phyloP scores from a whole-genome alignment of 305 asterid genomes.

The Solanum chacoense region DNA sequence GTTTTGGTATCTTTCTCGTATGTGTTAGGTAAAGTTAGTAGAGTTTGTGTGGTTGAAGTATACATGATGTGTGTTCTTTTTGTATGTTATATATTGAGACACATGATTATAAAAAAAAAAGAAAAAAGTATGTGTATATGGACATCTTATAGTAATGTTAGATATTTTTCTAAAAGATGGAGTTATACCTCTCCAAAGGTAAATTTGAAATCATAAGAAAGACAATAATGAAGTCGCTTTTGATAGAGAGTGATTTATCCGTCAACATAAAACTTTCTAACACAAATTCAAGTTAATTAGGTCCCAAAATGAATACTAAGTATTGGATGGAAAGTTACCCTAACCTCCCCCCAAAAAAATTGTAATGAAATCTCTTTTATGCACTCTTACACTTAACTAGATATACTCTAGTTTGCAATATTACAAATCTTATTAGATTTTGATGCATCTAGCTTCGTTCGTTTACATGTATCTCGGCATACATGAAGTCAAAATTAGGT shows the following conservation, averaged over 20 bases:
- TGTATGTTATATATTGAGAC: not conserved
- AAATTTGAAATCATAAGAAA: not conserved
- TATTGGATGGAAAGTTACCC: not conserved
- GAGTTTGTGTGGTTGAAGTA: not conserved
- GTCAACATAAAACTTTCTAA: not conserved
- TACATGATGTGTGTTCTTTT: not conserved
- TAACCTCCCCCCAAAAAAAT: not conserved
- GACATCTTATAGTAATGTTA: not conserved
- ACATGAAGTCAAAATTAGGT: not conserved
- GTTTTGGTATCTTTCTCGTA: not conserved
- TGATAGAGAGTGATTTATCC: not conserved
- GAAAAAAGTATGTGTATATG: not conserved
- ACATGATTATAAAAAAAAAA: not conserved
- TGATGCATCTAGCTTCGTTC: not conserved
- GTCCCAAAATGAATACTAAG: not conserved
- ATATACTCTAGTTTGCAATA: not conserved
- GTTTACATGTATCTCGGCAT: not conserved
- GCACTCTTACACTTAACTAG: not conserved
- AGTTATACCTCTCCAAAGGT: not conserved
- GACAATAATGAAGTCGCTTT: not conserved
- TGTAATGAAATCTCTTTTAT: not conserved
- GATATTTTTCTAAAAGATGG: not conserved
- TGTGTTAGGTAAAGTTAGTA: not conserved
- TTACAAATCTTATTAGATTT: too few relatives aligned
- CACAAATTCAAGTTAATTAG: not conserved